These are phyloP conservation scores for Lathyrus oleraceus DNA, from an alignment of 306 rosid genomes.

Conservation along the genomic window DNA sequence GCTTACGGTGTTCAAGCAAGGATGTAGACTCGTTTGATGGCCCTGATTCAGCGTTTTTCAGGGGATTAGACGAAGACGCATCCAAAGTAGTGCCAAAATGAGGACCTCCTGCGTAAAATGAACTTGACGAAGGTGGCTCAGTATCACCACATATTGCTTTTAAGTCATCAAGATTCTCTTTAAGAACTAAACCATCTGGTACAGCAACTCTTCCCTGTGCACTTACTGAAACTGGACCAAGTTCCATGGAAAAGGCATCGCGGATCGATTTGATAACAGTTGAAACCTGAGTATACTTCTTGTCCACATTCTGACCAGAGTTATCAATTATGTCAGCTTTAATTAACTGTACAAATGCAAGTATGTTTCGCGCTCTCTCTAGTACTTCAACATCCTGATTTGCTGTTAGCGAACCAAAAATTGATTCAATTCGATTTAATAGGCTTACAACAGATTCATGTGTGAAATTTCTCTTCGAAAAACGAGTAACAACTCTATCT, in stretches of 20 bases:
- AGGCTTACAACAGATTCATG: slow-evolving; percentile 52
- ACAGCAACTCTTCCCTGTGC: slow-evolving; percentile 81
- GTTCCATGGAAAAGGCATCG: slow-evolving; percentile 60
- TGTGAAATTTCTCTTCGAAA: slow-evolving; percentile 40
- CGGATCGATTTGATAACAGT: slow-evolving; percentile 49
- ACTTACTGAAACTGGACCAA: slow-evolving; percentile 73
- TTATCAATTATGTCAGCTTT: slow-evolving; percentile 46
- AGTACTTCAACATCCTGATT: slow-evolving; percentile 78
- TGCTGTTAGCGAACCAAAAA: slow-evolving; percentile 55
- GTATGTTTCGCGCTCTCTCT: slow-evolving; percentile 74
- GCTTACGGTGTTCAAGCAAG: slow-evolving; percentile 85
- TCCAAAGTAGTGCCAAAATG: slow-evolving; percentile 37
- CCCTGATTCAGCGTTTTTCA: slow-evolving; percentile 52
- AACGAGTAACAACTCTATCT: slow-evolving; percentile 33
- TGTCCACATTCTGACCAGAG: slow-evolving; percentile 41
- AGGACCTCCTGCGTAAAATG: slow-evolving; percentile 50
- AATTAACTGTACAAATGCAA: slow-evolving; percentile 63
- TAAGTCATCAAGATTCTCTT: slow-evolving; percentile 74
- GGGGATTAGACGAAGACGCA: slow-evolving; percentile 42
- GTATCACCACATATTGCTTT: slow-evolving; percentile 59
- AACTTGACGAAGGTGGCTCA: slow-evolving; percentile 52
- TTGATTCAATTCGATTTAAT: slow-evolving; percentile 58
- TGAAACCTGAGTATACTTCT: slow-evolving; percentile 47
- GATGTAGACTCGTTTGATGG: slow-evolving; percentile 67
- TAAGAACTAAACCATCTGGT: slow-evolving; percentile 75